A percentile compares a stretch with the other conserved stretches of the same genome.
phyloP scores from a whole-genome alignment of 768 basidiomycete genomes.

The Rhizopogon vulgaris region DNA sequence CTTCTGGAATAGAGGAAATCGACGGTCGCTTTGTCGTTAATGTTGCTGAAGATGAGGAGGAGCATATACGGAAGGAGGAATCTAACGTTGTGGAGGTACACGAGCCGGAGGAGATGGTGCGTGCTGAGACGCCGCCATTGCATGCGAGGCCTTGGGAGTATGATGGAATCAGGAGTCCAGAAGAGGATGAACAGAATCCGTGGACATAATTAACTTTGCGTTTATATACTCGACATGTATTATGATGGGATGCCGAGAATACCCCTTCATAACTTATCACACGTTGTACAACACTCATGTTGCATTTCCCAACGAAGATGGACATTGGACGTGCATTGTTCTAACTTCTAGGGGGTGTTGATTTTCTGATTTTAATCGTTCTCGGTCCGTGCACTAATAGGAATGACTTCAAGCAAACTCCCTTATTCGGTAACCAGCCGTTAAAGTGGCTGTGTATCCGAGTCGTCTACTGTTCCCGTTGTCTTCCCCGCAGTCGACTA shows the following conservation, averaged over 20 bases:
- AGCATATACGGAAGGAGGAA: neutral
- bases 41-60: neutral
- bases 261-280: neutral
- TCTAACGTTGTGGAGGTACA: neutral
- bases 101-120: slow-evolving; percentile 6
- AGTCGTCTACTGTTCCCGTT: neutral
- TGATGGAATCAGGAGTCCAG: slow-evolving; percentile 8
- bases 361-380: too few relatives aligned
- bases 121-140: slow-evolving; percentile 15
- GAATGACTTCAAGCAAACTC: too few relatives aligned
- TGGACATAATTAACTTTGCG: slow-evolving; percentile 12
- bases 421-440: too few relatives aligned
- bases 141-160: slow-evolving; percentile 8
- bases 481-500: neutral
- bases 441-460: neutral
- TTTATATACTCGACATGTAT: neutral
- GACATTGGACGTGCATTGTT: too few relatives aligned
- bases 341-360: too few relatives aligned
- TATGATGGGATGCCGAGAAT: too few relatives aligned
- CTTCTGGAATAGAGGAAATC: neutral
- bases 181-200: slow-evolving; percentile 19
- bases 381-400: too few relatives aligned
- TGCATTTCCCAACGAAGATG: neutral
- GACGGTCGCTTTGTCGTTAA: slow-evolving; percentile 4
- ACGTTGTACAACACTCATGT: neutral